phyloP scores from a whole-genome alignment of 2,329 filamentous ascomycete genomes.

The Ceratocystis cubensis region DNA sequence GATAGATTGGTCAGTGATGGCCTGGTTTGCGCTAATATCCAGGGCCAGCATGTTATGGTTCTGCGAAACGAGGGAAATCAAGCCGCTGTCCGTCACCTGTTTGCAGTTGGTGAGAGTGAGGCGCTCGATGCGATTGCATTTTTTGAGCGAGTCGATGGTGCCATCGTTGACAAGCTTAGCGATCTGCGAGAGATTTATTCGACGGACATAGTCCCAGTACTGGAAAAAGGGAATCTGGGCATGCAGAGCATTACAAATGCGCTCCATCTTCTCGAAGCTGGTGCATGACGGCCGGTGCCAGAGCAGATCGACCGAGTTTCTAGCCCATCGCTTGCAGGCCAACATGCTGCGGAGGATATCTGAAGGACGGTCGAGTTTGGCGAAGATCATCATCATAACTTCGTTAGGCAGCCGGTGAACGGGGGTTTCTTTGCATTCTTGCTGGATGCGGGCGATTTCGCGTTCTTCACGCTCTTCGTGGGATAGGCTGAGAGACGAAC shows the following conservation, averaged over 20 bases:
- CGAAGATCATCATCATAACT: conserved; percentile 85
- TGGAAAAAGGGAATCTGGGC: conserved; percentile 66
- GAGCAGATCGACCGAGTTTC: conserved; percentile 80
- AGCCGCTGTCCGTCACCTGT: conserved; percentile 68
- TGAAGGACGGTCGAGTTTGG: conserved; percentile 60
- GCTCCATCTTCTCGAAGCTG: conserved; percentile 68
- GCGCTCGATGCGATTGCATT: conserved; percentile 84
- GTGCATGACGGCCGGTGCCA: conserved; percentile 92
- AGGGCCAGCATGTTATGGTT: conserved; percentile 75
- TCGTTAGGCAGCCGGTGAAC: conserved; percentile 82
- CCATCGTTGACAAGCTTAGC: conserved; percentile 71
- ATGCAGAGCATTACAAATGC: conserved; percentile 66
- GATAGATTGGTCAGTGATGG: conserved; percentile 73
- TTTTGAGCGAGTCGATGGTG: conserved; percentile 65
- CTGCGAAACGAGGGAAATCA: conserved; percentile 65
- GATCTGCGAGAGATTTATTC: conserved; percentile 76
- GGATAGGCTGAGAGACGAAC: conserved; percentile 76
- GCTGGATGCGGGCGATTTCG: conserved; percentile 57
- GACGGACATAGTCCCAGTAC: conserved; percentile 81
- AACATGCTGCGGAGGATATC: conserved; percentile 84
- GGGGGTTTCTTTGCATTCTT: conserved; percentile 58
- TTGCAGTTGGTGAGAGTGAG: conserved; percentile 85
- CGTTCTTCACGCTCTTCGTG: conserved; percentile 52
- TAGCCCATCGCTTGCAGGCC: conserved; percentile 87
- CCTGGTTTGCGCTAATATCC: conserved; percentile 75